Evolutionary conservation across 352 stramenopile species (phyloP).

Genomic region (Pythium utonaiense): DNA sequence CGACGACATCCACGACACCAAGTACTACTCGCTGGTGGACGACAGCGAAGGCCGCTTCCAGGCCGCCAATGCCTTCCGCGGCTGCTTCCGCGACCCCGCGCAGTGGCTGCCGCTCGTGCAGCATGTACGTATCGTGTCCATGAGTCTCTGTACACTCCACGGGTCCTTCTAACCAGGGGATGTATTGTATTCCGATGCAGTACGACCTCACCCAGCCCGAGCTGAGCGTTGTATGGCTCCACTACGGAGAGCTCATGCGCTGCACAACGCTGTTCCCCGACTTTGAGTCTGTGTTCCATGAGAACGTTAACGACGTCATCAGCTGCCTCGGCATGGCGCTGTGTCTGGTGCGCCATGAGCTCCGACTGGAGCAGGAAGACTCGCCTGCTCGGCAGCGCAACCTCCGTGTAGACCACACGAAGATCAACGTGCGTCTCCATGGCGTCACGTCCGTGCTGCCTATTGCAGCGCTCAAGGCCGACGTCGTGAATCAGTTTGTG

Average conservation of each 20-base stretch:
- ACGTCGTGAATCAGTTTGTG: constrained; percentile 52
- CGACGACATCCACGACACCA: constrained; percentile 21
- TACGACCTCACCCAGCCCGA: constrained; percentile 30
- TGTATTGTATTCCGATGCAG: constrained; percentile 2
- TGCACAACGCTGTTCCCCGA: constrained; percentile 21
- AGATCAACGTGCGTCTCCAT: constrained; percentile 41
- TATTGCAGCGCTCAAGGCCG: constrained; percentile 47
- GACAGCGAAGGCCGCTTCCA: constrained; percentile 29
- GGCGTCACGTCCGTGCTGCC: constrained; percentile 40
- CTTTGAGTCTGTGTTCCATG: constrained; percentile 28
- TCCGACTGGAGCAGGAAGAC: constrained; percentile 31
- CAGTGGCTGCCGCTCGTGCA: constrained; percentile 30
- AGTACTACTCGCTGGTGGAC: constrained; percentile 27
- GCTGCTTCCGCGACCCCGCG: constrained; percentile 21
- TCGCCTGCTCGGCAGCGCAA: constrained; percentile 23
- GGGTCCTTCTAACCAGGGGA: too few relatives aligned
- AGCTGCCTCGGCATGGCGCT: constrained; percentile 33
- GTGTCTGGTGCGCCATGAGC: constrained; percentile 32
- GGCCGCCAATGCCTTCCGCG: constrained; percentile 30
- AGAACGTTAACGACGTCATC: constrained; percentile 29
- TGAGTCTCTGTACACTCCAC: too few relatives aligned
- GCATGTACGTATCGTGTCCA: constrained; percentile 20
- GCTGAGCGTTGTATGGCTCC: constrained; percentile 25
- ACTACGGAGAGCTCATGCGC: constrained; percentile 29
- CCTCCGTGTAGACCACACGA: constrained; percentile 27